Evolutionary conservation across 106 monocot genomes (phyloP), one percentile per base, ranked within the genome.

Genomic region (Amphibolis antarctica): DNA sequence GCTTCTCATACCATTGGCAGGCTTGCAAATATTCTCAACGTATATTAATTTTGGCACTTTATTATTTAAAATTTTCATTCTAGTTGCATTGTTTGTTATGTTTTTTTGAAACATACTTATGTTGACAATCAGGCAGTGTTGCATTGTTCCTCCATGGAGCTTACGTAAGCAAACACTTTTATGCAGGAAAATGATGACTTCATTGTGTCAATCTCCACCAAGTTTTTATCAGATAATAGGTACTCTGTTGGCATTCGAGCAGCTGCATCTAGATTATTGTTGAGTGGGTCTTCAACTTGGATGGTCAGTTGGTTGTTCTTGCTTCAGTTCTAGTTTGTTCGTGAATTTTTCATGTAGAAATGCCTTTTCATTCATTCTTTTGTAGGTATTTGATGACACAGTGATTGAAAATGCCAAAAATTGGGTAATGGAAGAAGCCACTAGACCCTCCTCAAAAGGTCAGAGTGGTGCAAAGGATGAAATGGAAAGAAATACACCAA

Each of bases 111-210:
- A 18, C 10, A 10, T 52, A 52, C 5, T 25, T 55, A 55, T 9
- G 55, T 55, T 55, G 14, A 55, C 10, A 14, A 24, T 27, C 25
- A 24, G 55, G 13, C 12, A 23, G 23, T 23, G 24, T 27, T 57
- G 57, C 4, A 51, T n/a, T 21, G 17, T 5, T 51, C 19, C 19
- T 9, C 15, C 3, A 28, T 11, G 57, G 28, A 57, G 0, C 27
- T 26, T 15, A 28, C 26, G 7, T 17, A 14, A 28, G 4, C 48
- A 31, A 18, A 36, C 60, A 56, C 58, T 50, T 48, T 56, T 68
- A 45, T 42, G 22, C 78, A 96, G 96, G 90, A 96, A 27, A 86
- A 90, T 73, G 90, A 87, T 69, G 90, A 90, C 12, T 90, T 96
- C 64, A 84, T 84, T 27, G 86, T 86, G 64, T 80, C 82, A 51